These are phyloP conservation scores for Epichloe sibirici DNA, from an alignment of 2,329 filamentous ascomycete species.

Conservation along the genomic window DNA sequence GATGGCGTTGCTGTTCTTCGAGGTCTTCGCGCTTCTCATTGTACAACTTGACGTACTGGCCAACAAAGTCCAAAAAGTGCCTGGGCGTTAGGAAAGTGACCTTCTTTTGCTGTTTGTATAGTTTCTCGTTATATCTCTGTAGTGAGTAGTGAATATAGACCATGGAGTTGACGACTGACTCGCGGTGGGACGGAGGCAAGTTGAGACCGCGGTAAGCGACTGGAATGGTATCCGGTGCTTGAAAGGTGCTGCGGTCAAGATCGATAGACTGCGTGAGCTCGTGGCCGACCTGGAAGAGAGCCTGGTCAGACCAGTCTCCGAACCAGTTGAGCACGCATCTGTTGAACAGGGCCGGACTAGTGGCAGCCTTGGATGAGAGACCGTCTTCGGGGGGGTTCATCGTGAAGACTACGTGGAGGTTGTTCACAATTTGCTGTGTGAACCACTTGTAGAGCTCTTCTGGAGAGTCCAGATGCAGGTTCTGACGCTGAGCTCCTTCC, in stretches of 20 bases:
- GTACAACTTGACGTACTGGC: slow-evolving; percentile 93
- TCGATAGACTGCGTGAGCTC: slow-evolving; percentile 96
- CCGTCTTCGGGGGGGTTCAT: slow-evolving; percentile 99
- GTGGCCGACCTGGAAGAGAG: slow-evolving; percentile 91
- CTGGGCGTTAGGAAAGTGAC: slow-evolving; percentile 88
- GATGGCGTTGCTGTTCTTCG: slow-evolving; percentile 94
- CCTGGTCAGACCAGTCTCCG: slow-evolving; percentile 98
- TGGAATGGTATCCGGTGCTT: slow-evolving; percentile 80
- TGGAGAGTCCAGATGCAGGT: slow-evolving; percentile 86
- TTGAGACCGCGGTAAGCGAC: slow-evolving; percentile 79
- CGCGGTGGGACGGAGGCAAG: slow-evolving; percentile 79
- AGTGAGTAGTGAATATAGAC: slow-evolving; percentile 97
- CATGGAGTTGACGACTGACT: slow-evolving; percentile 94
- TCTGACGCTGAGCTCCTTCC: slow-evolving; percentile 92
- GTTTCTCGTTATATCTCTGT: slow-evolving; percentile 74
- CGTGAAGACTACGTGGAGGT: slow-evolving; percentile 96
- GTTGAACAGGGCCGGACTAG: slow-evolving; percentile 97
- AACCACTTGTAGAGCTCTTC: slow-evolving; percentile 99
- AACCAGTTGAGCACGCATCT: slow-evolving; percentile 99
- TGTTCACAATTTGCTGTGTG: slow-evolving; percentile 97
- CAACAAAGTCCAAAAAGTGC: slow-evolving; percentile 96
- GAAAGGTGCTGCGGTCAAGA: slow-evolving; percentile 76
- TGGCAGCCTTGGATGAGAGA: slow-evolving; percentile 89
- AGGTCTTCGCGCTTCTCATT: slow-evolving; percentile 97
- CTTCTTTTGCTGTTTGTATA: slow-evolving; percentile 85